Evolutionary conservation across 2,329 filamentous ascomycete genomes (phyloP).

Genomic region (Chaetomium sp.): DNA sequence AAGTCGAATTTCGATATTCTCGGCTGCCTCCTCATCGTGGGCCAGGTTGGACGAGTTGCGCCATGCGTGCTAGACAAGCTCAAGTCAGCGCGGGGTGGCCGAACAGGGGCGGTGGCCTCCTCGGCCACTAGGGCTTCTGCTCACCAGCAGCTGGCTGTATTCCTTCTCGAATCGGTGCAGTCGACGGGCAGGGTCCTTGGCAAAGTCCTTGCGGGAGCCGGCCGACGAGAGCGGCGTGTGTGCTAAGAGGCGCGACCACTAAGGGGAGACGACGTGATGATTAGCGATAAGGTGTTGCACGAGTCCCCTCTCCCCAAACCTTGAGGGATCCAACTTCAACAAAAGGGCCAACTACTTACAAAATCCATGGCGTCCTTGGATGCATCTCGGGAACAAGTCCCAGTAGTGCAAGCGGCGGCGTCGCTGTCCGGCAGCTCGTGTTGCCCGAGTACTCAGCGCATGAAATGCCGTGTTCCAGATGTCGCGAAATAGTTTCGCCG

Average conservation of each 20-base stretch:
- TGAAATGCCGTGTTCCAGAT: conserved; percentile 28
- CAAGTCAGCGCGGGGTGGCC: conserved; percentile 5
- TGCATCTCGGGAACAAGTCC: conserved; percentile 36
- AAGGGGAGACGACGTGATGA: not conserved
- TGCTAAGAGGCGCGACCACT: conserved; percentile 65
- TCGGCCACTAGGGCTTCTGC: conserved; percentile 15
- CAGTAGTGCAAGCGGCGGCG: conserved; percentile 10
- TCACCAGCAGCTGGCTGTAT: conserved; percentile 56
- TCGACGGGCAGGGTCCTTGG: conserved; percentile 57
- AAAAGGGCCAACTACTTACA: conserved; percentile 30
- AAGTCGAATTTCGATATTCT: conserved; percentile 55
- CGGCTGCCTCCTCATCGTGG: conserved; percentile 54
- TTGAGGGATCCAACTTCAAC: not conserved
- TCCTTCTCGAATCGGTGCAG: conserved; percentile 62
- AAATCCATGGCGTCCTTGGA: conserved; percentile 49
- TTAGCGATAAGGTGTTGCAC: not conserved
- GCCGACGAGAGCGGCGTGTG: conserved; percentile 52
- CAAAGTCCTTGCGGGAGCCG: conserved; percentile 51
- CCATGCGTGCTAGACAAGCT: conserved; percentile 46
- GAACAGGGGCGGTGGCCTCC: not conserved
- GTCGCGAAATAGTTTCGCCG: conserved; percentile 29
- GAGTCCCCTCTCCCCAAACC: not conserved
- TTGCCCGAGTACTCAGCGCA: conserved; percentile 14
- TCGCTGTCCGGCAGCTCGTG: conserved; percentile 10
- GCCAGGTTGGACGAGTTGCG: conserved; percentile 54